Evolutionary conservation across 345 rosid genomes (phyloP).

Genomic region (Eucalyptus pumila): DNA sequence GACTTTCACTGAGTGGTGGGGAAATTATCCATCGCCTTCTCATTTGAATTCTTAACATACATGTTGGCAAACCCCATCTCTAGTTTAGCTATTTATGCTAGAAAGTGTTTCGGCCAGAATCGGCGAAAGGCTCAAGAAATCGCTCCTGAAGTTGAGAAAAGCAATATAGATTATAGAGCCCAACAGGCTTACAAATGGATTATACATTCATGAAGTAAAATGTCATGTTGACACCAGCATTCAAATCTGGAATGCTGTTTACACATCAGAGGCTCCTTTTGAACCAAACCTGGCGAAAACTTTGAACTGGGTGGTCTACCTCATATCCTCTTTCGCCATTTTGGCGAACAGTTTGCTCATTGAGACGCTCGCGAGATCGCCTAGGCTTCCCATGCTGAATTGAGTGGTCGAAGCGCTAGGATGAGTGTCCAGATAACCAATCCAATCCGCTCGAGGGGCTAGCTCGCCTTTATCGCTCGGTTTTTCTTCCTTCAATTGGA

Average conservation of each 20-base stretch:
- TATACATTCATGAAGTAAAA: not conserved
- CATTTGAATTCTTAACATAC: not conserved
- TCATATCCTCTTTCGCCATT: not conserved
- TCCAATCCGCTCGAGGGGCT: not conserved
- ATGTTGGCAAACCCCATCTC: not conserved
- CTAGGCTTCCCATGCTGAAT: not conserved
- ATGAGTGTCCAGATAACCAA: not conserved
- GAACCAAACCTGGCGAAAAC: not conserved
- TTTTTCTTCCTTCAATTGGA: not conserved
- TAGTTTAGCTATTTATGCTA: not conserved
- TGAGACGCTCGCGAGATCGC: not conserved
- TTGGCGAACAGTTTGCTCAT: slow-evolving; percentile 3
- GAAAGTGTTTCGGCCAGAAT: not conserved
- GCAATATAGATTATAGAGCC: not conserved
- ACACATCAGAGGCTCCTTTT: not conserved
- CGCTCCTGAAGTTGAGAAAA: not conserved
- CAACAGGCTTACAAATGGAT: not conserved
- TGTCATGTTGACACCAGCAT: not conserved
- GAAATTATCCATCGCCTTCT: not conserved
- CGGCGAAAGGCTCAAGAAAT: not conserved
- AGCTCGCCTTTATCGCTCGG: not conserved
- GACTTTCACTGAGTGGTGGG: not conserved
- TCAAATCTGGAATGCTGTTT: not conserved
- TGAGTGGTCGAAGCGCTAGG: not conserved
- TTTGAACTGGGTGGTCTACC: not conserved